A percentile compares a stretch with the other conserved stretches of the same genome.
These are phyloP conservation scores for Colletotrichum liriopes DNA, from an alignment of 2,329 filamentous ascomycete species.

Conservation along the genomic window DNA sequence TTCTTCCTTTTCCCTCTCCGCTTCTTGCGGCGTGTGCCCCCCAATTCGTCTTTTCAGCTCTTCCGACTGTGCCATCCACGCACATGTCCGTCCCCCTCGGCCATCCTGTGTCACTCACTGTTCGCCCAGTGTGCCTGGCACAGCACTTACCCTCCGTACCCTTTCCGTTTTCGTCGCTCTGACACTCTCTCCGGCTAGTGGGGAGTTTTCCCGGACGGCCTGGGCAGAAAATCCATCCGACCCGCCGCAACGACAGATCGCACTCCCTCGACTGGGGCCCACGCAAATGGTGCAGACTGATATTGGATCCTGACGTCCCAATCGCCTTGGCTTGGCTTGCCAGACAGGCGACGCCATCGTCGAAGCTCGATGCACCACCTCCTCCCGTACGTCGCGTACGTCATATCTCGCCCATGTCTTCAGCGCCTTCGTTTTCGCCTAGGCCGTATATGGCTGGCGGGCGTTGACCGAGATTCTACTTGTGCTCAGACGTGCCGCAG, in stretches of 20 bases:
- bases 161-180: neutral
- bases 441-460: constrained; percentile 29
- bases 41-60: neutral
- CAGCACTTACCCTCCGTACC: neutral
- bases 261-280: constrained; percentile 4
- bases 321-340: constrained; percentile 1
- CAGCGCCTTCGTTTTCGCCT: neutral
- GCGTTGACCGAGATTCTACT: constrained; percentile 38
- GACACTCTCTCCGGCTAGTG: neutral
- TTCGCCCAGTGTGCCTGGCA: constrained; percentile 9
- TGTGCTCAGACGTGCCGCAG: constrained; percentile 35
- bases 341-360: constrained; percentile 7
- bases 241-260: constrained; percentile 11
- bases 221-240: constrained; percentile 34
- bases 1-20: neutral
- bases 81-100: neutral
- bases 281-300: neutral
- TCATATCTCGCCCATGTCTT: constrained; percentile 38
- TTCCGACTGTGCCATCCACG: constrained; percentile 16
- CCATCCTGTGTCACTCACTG: constrained; percentile 12
- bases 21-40: neutral
- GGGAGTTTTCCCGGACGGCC: constrained; percentile 2
- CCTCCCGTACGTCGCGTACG: constrained; percentile 14
- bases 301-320: neutral
- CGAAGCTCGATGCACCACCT: neutral